Evolutionary conservation across 495 filamentous ascomycete species (phyloP).

Genomic region (Neurospora sp.): DNA sequence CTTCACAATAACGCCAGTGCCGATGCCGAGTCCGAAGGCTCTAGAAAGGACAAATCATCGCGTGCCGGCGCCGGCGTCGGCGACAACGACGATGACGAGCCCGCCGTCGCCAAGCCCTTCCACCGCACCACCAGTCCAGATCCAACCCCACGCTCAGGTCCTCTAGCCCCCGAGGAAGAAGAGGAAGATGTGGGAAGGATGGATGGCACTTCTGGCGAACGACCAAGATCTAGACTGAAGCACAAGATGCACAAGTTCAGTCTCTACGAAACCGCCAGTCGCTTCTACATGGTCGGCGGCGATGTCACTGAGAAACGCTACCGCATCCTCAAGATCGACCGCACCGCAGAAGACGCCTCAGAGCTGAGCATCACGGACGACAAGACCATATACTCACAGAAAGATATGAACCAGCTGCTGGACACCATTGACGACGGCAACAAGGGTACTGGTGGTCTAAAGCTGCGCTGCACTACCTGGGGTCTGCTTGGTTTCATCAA

Average conservation of each 20-base stretch:
- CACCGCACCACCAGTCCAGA: constrained; percentile 50
- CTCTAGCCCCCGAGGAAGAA: constrained; percentile 17
- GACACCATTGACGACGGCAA: constrained; percentile 96
- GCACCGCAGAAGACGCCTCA: constrained; percentile 61
- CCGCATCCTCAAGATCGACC: constrained; percentile 87
- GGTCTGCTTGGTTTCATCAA: constrained; percentile 89
- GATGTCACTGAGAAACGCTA: constrained; percentile 82
- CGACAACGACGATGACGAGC: constrained; percentile 56
- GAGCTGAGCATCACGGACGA: constrained; percentile 82
- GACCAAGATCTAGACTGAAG: constrained; percentile 38
- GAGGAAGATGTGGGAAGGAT: constrained; percentile 36
- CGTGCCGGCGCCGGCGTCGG: constrained; percentile 16
- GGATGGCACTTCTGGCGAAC: constrained; percentile 9
- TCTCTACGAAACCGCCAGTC: constrained; percentile 83
- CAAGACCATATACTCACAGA: constrained; percentile 84
- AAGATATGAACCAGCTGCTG: constrained; percentile 85
- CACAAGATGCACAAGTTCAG: constrained; percentile 93
- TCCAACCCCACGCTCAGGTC: constrained; percentile 22
- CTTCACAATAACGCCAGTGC: constrained; percentile 34
- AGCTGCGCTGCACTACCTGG: constrained; percentile 83
- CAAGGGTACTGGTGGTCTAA: constrained; percentile 81
- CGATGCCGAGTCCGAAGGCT: constrained; percentile 20
- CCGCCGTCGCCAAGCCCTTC: constrained; percentile 52
- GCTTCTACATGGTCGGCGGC: constrained; percentile 88
- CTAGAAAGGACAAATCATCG: constrained; percentile 1